phyloP scores from a whole-genome alignment of 2,329 filamentous ascomycete genomes.

The Phyllosticta paracitricarpa region DNA sequence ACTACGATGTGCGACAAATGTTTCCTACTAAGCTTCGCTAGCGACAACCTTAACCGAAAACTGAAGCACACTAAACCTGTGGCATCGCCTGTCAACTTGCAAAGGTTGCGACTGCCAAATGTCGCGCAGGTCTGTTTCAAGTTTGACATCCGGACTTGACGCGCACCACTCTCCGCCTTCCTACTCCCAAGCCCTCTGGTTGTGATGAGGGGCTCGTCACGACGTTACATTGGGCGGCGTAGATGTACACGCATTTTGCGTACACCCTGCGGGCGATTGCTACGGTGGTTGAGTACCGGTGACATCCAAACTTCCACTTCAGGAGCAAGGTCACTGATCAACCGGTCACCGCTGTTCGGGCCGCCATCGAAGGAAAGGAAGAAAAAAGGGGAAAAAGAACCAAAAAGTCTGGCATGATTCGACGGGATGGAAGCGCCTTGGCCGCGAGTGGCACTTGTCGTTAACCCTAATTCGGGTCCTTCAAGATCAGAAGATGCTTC shows the following conservation, averaged over 20 bases:
- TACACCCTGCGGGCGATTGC: background rate
- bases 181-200: background rate
- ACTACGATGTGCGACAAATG: background rate
- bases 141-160: background rate
- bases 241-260: background rate
- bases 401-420: background rate
- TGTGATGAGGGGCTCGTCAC: background rate
- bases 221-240: background rate
- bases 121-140: background rate
- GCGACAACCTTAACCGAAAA: background rate
- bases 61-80: background rate
- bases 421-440: background rate
- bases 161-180: background rate
- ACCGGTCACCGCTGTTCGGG: background rate
- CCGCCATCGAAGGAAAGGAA: background rate
- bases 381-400: background rate
- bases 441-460: background rate
- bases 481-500: background rate
- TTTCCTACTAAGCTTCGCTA: background rate
- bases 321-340: background rate
- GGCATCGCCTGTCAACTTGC: background rate
- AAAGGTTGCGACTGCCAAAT: background rate
- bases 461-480: background rate
- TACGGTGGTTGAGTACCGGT: background rate
- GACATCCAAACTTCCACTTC: background rate